Conservation (phyloP, 257 asterid genomes). For the Solanum chaucha region DNA sequence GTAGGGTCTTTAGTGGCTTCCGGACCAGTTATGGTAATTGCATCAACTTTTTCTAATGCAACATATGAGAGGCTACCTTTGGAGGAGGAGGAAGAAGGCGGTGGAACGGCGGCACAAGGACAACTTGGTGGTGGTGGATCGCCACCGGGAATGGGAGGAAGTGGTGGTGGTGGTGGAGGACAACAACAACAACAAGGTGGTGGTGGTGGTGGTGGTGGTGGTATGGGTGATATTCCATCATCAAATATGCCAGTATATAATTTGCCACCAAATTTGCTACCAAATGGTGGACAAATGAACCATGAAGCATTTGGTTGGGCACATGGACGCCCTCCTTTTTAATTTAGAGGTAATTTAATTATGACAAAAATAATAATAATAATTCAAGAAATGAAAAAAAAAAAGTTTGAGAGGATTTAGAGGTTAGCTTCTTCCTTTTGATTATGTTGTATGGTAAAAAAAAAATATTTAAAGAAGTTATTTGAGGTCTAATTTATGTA, state of each 20-base stretch:
- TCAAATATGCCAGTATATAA: conserved; percentile 17
- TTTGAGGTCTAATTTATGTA: conserved; percentile 1
- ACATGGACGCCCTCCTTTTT: conserved; percentile 48
- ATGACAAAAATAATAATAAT: not conserved
- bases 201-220: conserved; percentile 13
- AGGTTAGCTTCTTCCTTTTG: not conserved
- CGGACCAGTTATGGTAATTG: conserved; percentile 67
- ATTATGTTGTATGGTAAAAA: not conserved
- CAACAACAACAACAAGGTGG: not conserved
- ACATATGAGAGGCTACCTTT: conserved; percentile 56
- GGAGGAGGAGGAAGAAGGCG: conserved; percentile 42
- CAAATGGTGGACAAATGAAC: conserved; percentile 33
- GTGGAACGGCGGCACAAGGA: conserved; percentile 6
- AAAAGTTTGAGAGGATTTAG: not conserved
- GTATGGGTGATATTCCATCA: conserved; percentile 24
- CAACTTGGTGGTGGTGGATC: conserved; percentile 18
- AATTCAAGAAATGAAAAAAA: not conserved
- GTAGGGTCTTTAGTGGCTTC: conserved; percentile 50
- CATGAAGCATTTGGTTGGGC: conserved; percentile 48
- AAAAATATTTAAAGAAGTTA: not conserved
- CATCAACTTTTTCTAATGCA: conserved; percentile 57
- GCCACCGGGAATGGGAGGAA: conserved; percentile 16
- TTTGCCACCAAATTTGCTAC: conserved; percentile 28
- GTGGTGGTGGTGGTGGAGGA: conserved; percentile 22
- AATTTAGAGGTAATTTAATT: conserved; percentile 8